phyloP scores from a whole-genome alignment of 2,329 filamentous ascomycete genomes.

The Monosporascus sp. region DNA sequence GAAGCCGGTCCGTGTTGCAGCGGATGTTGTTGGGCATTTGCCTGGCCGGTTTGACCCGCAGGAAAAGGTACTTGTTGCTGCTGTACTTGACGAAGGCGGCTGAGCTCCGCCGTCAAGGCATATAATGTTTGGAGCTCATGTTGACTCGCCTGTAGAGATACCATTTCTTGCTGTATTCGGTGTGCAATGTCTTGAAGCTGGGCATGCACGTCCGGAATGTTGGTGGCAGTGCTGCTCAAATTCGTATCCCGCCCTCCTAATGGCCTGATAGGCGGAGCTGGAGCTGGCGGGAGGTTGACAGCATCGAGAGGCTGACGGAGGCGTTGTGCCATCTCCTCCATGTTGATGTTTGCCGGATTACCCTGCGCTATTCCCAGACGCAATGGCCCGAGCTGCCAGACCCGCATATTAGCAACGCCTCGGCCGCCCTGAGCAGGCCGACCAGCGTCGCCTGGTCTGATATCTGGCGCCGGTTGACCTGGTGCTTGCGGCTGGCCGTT shows the following conservation, averaged over 20 bases:
- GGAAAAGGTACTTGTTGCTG: slow-evolving; percentile 23
- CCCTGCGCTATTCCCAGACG: slow-evolving; percentile 72
- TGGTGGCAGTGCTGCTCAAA: slow-evolving; percentile 6
- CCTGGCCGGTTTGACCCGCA: slow-evolving; percentile 11
- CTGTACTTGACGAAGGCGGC: slow-evolving; percentile 53
- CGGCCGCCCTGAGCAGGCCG: slow-evolving; percentile 29
- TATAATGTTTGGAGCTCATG: slow-evolving; percentile 66
- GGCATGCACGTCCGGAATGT: slow-evolving; percentile 40
- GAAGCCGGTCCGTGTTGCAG: not conserved
- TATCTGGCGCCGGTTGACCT: slow-evolving; percentile 17
- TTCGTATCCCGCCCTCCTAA: slow-evolving; percentile 1
- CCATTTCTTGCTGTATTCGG: slow-evolving; percentile 62
- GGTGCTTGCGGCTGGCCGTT: slow-evolving; percentile 27
- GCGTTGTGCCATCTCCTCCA: slow-evolving; percentile 62
- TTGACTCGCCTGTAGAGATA: slow-evolving; percentile 55
- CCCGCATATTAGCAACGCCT: slow-evolving; percentile 41
- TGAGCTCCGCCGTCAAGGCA: slow-evolving; percentile 60
- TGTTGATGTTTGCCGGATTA: slow-evolving; percentile 56
- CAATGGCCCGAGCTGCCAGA: slow-evolving; percentile 70
- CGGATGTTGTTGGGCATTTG: slow-evolving; percentile 10
- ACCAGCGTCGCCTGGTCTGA: slow-evolving; percentile 23
- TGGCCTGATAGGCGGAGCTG: slow-evolving; percentile 4
- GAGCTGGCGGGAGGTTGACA: slow-evolving; percentile 14
- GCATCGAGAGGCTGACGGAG: slow-evolving; percentile 42
- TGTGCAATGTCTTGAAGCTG: slow-evolving; percentile 64